A percentile compares a stretch with the other conserved stretches of the same genome.
Conservation (phyloP, 176 grass and related monocot species). For the Carex littledalei region DNA sequence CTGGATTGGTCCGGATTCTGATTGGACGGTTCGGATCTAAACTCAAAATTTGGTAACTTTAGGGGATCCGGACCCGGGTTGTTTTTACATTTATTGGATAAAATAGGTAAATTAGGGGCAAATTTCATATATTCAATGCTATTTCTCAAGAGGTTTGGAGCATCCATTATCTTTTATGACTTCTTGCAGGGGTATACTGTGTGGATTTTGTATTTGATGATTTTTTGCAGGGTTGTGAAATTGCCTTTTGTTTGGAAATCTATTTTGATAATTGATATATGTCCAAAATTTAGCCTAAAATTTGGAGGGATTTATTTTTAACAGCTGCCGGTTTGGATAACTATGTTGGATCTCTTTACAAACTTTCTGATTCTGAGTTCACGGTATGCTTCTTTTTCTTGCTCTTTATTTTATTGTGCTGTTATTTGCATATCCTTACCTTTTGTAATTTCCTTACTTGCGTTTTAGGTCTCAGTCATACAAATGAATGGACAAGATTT, state of each 20-base stretch:
- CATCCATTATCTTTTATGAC: no score
- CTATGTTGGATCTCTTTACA: conserved; percentile 63
- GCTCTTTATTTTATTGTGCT: not conserved
- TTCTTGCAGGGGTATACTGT: not conserved
- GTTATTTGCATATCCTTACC: conserved; percentile 1
- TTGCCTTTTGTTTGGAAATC: not conserved
- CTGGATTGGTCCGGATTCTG: no score
- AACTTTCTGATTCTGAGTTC: conserved; percentile 72
- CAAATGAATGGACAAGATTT: conserved; percentile 85
- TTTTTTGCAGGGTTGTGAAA: not conserved
- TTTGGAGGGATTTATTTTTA: conserved; percentile 24
- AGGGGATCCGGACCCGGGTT: no score
- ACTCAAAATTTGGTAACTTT: no score
- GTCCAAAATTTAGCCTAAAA: not conserved
- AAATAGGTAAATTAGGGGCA: not conserved
- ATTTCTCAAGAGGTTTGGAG: not conserved
- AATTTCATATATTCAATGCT: not conserved
- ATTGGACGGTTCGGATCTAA: no score
- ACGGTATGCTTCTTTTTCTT: conserved; percentile 40
- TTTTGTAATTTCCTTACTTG: conserved; percentile 25
- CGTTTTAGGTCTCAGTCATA: conserved; percentile 58
- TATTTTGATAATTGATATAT: not conserved
- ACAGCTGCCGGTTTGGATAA: conserved; percentile 86
- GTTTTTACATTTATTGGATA: not conserved
- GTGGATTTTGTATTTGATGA: not conserved